Conservation (phyloP, 2,329 filamentous ascomycete genomes). For the Colletotrichum sp. region DNA sequence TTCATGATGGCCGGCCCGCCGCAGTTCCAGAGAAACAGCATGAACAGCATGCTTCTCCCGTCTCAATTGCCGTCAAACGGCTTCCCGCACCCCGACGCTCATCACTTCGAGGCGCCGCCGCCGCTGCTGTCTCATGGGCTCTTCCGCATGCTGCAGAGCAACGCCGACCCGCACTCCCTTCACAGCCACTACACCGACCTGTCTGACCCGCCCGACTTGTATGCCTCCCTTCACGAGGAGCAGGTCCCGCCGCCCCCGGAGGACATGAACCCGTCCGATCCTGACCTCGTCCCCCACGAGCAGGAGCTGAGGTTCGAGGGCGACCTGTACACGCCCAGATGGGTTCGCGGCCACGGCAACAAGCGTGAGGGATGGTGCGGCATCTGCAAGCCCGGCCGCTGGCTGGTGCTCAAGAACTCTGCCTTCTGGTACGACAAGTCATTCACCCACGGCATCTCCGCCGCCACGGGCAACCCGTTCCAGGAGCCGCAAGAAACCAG, state of each 20-base stretch:
- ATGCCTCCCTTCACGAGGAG: conserved; percentile 76
- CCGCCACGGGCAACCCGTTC: conserved; percentile 79
- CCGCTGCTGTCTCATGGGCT: conserved; percentile 73
- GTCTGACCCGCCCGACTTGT: conserved; percentile 78
- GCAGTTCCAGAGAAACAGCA: conserved; percentile 59
- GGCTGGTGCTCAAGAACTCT: conserved; percentile 89
- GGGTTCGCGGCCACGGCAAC: conserved; percentile 85
- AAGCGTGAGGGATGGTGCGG: conserved; percentile 91
- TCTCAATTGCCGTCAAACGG: conserved; percentile 44
- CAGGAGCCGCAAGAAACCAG: conserved; percentile 77
- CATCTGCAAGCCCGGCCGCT: conserved; percentile 84
- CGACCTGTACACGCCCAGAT: conserved; percentile 82
- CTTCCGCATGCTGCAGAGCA: conserved; percentile 77
- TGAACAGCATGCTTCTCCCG: conserved; percentile 66
- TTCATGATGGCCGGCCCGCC: conserved; percentile 60
- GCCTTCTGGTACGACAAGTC: conserved; percentile 95
- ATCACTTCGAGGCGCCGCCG: conserved; percentile 64
- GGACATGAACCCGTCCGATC: conserved; percentile 81
- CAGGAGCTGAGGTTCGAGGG: conserved; percentile 81
- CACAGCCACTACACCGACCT: conserved; percentile 76
- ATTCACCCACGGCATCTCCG: conserved; percentile 86
- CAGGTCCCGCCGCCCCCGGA: conserved; percentile 76
- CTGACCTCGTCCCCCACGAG: conserved; percentile 77
- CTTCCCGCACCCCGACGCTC: conserved; percentile 51
- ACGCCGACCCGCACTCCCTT: conserved; percentile 70